Evolutionary conservation across 108 stramenopile genomes (phyloP), one percentile per base, ranked within the genome.

Genomic region (Fragilariopsis cylindrus): DNA sequence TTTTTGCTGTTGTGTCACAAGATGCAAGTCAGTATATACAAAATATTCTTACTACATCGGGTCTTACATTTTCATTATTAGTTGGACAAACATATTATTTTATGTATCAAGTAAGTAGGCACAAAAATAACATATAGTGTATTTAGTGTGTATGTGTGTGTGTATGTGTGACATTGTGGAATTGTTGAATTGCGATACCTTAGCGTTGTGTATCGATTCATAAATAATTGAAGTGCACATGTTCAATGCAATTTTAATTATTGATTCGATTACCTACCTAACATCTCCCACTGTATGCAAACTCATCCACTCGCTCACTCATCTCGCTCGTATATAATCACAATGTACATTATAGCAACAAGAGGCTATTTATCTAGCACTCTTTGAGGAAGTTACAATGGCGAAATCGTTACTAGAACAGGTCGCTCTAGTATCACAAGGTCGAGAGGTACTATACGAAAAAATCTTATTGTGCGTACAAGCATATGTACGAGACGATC

Each of bases 81-180:
- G 86, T 94, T 5, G 95, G 95, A 71, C 90, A 96, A 65, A 94
- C 92, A 40, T 96, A 91, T 72, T 92, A 90, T 77, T 92, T 95
- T 70, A 87, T 91, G 87, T 92, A 94, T 69, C 88, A 92, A 57
- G 67, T 63, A 63, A 42, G 62, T 74, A 43, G 56, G 52, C 73
- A 21, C 12, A 44, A 4, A 5, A 53, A 30, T 30, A 30, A 30
- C 30, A 30, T 30, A 30, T 30, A 30, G 0, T 30, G 1, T 30
- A 30, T 30, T 30, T 30, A 30, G 30, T 30, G 30, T 30, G 30
- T 30, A 2, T 0, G 30, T 30, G 30, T 30, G 30, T 30, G 19
- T 0, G 19, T 19, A 0, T 19, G 19, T 19, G 30, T 30, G 30
- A 30, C 30, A 30, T 30, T 30, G 30, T 2, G 30, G 2, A 2